Evolutionary conservation across 306 rosid genomes (phyloP), one percentile per base, ranked within the genome.

Genomic region (Cucumis cinereus): DNA sequence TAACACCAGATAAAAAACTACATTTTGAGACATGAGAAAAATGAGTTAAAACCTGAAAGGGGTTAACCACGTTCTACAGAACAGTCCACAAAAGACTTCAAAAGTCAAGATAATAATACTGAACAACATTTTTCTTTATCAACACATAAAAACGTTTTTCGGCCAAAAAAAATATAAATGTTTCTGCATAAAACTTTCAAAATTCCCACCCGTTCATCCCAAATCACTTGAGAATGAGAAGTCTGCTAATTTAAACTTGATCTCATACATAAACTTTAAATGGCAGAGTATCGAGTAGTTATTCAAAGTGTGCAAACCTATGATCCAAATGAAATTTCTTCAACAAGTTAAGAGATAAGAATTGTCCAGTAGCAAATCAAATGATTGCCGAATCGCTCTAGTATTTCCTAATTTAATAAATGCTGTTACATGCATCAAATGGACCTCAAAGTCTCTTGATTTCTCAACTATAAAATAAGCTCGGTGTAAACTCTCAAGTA

Each of bases 351-450:
- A 8, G 36, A 26, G 17, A 47, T 26, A 71, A 26, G 9, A 26
- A 71, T 8, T 71, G 7, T 45, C 16, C 22, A 69, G 22, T 23
- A 15, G 54, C 74, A 69, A 9, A 49, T 11, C 23, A 70, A 70
- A 68, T 68, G 36, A 22, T 9, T 3, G 3, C 35, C 57, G 16
- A 47, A 24, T 47, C 56, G n/a, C 75, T 70, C 57, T 36, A 45
- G 57, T 70, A 47, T 14, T 70, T 70, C 57, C 75, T 24, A 70
- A 70, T 49, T 70, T 47, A 70, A 24, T 23, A 70, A 70, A 45
- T 45, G 19, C 19, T 13, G 52, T 68, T 43, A 45, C 75, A 24
- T 47, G 30, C 40, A 69, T 43, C 57, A 69, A 69, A 45, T 47
- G 17, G 20, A 47, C 53, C 22, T 14, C 57, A 45, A 43, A 22